phyloP scores from a whole-genome alignment of 2,329 filamentous ascomycete species.

The Pestalotiopsis sp. region DNA sequence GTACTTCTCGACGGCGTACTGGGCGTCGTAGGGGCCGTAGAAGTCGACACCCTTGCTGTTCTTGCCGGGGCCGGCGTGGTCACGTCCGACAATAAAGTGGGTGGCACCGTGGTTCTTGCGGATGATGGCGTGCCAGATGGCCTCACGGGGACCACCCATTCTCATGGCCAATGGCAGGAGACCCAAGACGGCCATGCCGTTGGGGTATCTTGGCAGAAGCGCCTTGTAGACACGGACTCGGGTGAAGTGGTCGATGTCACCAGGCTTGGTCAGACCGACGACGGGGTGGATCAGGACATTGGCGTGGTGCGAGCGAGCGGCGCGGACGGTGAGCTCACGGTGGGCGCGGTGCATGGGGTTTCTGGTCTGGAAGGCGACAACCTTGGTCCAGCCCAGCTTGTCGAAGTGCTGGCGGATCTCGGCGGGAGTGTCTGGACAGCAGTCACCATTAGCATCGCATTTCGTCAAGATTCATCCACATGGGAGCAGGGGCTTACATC shows the following conservation, averaged over 20 bases:
- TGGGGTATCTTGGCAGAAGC: slow-evolving; percentile 93
- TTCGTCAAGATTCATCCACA: background rate
- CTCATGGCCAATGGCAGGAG: slow-evolving; percentile 96
- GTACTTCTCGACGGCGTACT: slow-evolving; percentile 96
- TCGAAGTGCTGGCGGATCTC: slow-evolving; percentile 97
- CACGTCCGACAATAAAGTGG: slow-evolving; percentile 98
- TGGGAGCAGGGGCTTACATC: slow-evolving; percentile 64
- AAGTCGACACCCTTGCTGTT: slow-evolving; percentile 97
- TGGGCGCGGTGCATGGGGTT: slow-evolving; percentile 99
- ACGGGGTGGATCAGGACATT: slow-evolving; percentile 99
- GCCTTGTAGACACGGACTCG: slow-evolving; percentile 98
- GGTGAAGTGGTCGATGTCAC: slow-evolving; percentile 99
- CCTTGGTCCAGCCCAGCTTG: slow-evolving; percentile 97
- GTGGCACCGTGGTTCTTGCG: slow-evolving; percentile 99
- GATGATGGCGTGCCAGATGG: slow-evolving; percentile 99
- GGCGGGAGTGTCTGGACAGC: slow-evolving; percentile 74
- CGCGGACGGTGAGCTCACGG: slow-evolving; percentile 95
- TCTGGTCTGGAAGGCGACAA: slow-evolving; percentile 98
- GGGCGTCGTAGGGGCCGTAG: slow-evolving; percentile 97
- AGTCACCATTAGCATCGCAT: background rate
- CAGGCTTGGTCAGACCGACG: slow-evolving; percentile 96
- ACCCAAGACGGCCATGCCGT: slow-evolving; percentile 97
- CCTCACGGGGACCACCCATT: slow-evolving; percentile 97
- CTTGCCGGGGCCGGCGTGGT: slow-evolving; percentile 97
- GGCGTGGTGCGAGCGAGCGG: slow-evolving; percentile 91